Evolutionary conservation across 331 rosid species (phyloP), one percentile per base, ranked within the genome.

Genomic region (Ulmus americana): DNA sequence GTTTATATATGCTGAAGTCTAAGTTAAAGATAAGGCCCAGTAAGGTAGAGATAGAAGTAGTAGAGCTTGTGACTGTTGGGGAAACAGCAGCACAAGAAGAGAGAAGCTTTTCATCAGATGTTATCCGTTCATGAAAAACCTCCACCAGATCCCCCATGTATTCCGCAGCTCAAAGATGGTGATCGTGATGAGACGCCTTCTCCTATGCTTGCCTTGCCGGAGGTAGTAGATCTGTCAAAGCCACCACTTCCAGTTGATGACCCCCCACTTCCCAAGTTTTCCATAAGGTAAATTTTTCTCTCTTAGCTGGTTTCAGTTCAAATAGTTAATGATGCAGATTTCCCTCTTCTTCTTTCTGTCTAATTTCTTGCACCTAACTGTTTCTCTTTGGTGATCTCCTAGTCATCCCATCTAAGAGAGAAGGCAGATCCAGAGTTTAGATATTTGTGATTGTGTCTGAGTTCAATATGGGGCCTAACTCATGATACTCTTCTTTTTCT

Each of bases 101-200:
- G 81, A 38, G 46, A 77, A 80, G 85, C 65, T 71, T 77, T 74
- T 78, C 85, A 65, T 84, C 88, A 84, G 88, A 84, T 84, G 88
- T 84, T 84, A 75, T 81, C 88, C 83, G 73, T 75, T 80, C 35
- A 28, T 28, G 88, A 77, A 77, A 78, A 77, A 47, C 74, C 68
- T 79, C 85, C 81, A 76, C 70, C 85, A 80, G 88, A 83, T 80
- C 83, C 83, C 69, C 62, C 79, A 67, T 73, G 69, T 63, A 57
- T 10, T 61, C 80, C 78, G 39, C 80, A 65, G 11, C 72, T 66
- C 69, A 70, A 68, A 18, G 10, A 50, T 52, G 22, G 39, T 50
- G 22, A 22, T 61, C 59, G 35, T 62, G 63, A 76, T 62, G 77
- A 74, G 71, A 71, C 63, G 50, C 54, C 80, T 67, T 70, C 71